Base-by-base conservation (phyloP, 371 early-diverging fungal genomes). In the Lichtheimia corymbifera region DNA sequence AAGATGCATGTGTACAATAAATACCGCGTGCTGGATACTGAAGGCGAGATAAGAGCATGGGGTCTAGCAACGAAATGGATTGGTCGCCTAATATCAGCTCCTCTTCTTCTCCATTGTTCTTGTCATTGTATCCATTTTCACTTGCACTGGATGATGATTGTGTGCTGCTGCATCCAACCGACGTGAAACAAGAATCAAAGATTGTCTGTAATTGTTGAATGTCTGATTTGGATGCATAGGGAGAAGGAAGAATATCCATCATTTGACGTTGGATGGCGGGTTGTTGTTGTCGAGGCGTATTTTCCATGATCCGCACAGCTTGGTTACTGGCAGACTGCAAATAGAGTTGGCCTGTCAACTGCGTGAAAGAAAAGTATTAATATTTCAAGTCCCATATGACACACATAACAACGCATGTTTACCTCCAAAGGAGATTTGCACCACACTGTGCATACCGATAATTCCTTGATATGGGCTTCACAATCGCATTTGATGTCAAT, bases 11-110 rank as follows among this genome's bases (percentile, higher is more conserved):
- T 2, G 47, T 63, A 57, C 81, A 80, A 52, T 76, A 72, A 13
- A 74, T 65, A 5, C 78, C 69, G 51, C 76, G 50, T 1, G 71
- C 61, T 44, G 81, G 81, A 58, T 76, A 69, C 27, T 72, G 55
- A 27, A 77, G 72, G 2, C 59, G 65, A 3, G 59, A 55, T 5
- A 80, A 40, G 17, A 63, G 53, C 9, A 80, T 53, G 0, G 81
- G 77, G 56, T 80, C 81, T 0, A 63, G 27, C 7, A 76, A 40
- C 5, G 76, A 74, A 12, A 80, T 61, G 1, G 47, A 41, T 53
- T 80, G 72, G 47, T 72, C 72, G 3, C 68, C 59, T 18, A 76
- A 27, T n/a, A 65, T 65, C 15, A 68, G 61, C 30, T 70, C 69
- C 3, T 59, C 59, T 0, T 56, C 52, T 12, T 58, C 40, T 18